phyloP scores from a whole-genome alignment of 1,284 basidiomycete genomes.

The Schizophyllum commune region DNA sequence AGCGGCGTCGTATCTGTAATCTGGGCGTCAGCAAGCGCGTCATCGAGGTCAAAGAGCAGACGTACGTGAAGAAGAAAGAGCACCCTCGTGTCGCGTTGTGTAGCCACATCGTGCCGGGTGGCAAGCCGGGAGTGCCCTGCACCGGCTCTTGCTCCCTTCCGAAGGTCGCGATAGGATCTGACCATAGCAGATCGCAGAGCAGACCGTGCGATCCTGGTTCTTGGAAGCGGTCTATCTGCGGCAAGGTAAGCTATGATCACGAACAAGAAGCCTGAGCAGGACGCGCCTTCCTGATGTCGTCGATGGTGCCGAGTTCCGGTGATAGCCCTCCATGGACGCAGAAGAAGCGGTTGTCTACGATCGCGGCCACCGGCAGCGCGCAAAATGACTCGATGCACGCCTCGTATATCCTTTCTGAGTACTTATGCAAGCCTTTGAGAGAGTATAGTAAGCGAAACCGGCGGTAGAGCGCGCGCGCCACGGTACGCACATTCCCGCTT shows the following conservation, averaged over 20 bases:
- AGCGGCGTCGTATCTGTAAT: slow-evolving; percentile 53
- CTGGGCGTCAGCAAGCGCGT: neutral
- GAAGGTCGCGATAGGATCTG: slow-evolving; percentile 81
- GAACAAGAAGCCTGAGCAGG: neutral
- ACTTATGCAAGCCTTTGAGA: slow-evolving; percentile 67
- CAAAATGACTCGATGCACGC: slow-evolving; percentile 90
- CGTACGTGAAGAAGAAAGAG: slow-evolving; percentile 92
- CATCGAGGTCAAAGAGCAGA: neutral
- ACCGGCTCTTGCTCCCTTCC: slow-evolving; percentile 46
- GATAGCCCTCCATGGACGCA: slow-evolving; percentile 97
- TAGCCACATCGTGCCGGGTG: slow-evolving; percentile 54
- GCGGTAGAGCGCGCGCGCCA: neutral
- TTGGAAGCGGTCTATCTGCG: slow-evolving; percentile 82
- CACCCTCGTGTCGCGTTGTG: slow-evolving; percentile 92
- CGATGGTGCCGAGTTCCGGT: slow-evolving; percentile 78
- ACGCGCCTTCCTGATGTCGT: slow-evolving; percentile 49
- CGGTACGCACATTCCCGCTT: slow-evolving; percentile 69
- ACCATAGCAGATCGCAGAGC: slow-evolving; percentile 94
- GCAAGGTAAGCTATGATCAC: neutral
- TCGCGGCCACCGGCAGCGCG: slow-evolving; percentile 83
- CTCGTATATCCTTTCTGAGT: slow-evolving; percentile 81
- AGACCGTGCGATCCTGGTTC: slow-evolving; percentile 92
- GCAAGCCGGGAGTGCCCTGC: slow-evolving; percentile 1
- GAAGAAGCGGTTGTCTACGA: slow-evolving; percentile 96
- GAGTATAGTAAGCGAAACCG: neutral